These are phyloP conservation scores for Linaria vulgaris DNA, from an alignment of 257 asterid species.

Conservation along the genomic window DNA sequence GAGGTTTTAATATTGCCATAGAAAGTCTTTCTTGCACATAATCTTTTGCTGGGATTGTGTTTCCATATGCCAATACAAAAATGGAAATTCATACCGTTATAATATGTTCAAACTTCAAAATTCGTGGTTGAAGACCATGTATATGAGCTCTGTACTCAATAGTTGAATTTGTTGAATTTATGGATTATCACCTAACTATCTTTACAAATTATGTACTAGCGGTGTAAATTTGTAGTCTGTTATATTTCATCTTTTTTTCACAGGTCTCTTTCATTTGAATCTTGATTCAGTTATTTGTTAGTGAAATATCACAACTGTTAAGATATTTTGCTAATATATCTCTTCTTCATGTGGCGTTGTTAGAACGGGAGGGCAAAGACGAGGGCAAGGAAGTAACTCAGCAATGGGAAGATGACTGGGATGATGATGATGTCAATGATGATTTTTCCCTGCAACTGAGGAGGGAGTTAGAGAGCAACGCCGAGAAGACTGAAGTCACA, in stretches of 20 bases:
- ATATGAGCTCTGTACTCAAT: not conserved
- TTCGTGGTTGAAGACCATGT: not conserved
- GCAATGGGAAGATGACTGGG: conserved; percentile 99
- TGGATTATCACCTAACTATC: not conserved
- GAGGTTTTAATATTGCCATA: not conserved
- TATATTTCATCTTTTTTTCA: not conserved
- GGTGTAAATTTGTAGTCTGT: not conserved
- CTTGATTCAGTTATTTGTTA: conserved; percentile 9
- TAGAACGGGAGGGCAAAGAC: conserved; percentile 75
- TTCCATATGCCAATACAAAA: not conserved
- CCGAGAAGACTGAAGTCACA: conserved; percentile 54
- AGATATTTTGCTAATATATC: not conserved
- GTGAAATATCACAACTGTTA: conserved; percentile 14
- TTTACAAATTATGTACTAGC: not conserved
- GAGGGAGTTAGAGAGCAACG: conserved; percentile 72
- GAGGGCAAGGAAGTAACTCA: conserved; percentile 75
- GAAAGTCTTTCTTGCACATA: not conserved
- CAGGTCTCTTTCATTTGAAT: not conserved
- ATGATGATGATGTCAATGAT: conserved; percentile 88
- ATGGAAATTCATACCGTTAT: not conserved
- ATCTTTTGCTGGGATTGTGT: not conserved
- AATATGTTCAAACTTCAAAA: not conserved
- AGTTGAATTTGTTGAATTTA: not conserved
- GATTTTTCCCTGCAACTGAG: conserved; percentile 89
- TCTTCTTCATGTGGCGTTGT: conserved; percentile 8